Evolutionary conservation across 352 stramenopile genomes (phyloP), one percentile per base, ranked within the genome.

Genomic region (Globisporangium acanthophoron): DNA sequence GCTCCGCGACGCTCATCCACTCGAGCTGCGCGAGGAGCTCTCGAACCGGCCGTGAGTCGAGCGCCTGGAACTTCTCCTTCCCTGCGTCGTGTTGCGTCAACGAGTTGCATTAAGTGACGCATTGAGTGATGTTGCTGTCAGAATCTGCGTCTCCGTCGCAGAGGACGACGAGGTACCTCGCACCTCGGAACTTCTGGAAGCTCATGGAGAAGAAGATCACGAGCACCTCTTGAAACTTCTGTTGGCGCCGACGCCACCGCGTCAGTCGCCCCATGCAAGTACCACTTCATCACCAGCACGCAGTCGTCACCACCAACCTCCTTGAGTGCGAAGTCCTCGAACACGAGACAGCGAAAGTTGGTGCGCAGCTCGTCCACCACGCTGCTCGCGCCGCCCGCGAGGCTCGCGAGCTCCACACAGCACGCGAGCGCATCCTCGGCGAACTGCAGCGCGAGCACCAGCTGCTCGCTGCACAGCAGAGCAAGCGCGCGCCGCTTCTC

Each of bases 151-250:
- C 15, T 27, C 0, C 24, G 39, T 41, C 43, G 43, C 4, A 8
- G 35, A 2, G 3, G 27, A 7, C 11, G 24, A 35, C 16, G 16
- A 2, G 5, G 18, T 27, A 3, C 9, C 8, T 24, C 31, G 13
- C 27, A 65, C 58, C 68, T 35, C 64, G 64, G 47, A 87, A 90
- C 53, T 76, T 76, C 50, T 86, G 73, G 62, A 90, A 90, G 48
- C 73, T 88, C 75, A 84, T 87, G 48, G 75, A 82, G 61, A 87
- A 90, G 59, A 85, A 88, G 40, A 90, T 62, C 2, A 88, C 51
- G 48, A 90, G 46, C 37, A 87, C 61, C 37, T 88, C 80, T 49
- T 88, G 69, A 35, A 90, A 86, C 27, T 67, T 66, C 71, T 78
- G 67, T 8, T 15, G 18, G 0, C 5, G 41, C 41, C 16, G 41